Evolutionary conservation across 257 asterid species (phyloP), one percentile per base, ranked within the genome.

Genomic region (Vinca minor): DNA sequence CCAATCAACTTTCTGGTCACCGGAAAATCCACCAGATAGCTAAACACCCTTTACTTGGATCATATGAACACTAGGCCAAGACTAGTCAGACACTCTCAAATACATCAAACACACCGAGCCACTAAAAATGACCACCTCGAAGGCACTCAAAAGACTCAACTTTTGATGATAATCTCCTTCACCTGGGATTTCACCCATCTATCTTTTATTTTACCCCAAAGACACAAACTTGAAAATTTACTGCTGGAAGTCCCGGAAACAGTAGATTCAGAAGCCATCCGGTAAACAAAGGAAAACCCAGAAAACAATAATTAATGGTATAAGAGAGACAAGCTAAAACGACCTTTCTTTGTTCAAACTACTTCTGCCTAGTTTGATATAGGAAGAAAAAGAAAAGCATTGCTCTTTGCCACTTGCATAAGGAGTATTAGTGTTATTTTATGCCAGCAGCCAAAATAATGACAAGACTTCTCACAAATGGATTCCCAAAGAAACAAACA

Each of bases 131-230:
- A 41, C 50, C 64, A 46, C 21, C 56, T 34, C 35, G 2, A 28
- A 35, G 45, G 65, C 54, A 26, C 34, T 44, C 23, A 44, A 61
- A n/a, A 62, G 54, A 23, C 59, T 14, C 47, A 23, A 60, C 9
- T 46, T 66, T 45, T 31, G 46, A 56, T 39, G 52, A 49, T 25
- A 69, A 69, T 53, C 71, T 73, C 65, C 76, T 32, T 62, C 59
- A 58, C 31, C 63, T 26, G 53, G 21, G 34, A 48, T 47, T n/a
- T 64, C n/a, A 28, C 56, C 55, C 45, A n/a, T 7, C 46, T 8
- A 34, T 11, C 9, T 61, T 69, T 66, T 38, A 61, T 63, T 29
- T 46, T 46, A 50, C 73, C 15, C 29, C 20, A 15, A 31, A 17
- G 42, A 12, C 62, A 10, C 20, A 28, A n/a, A 11, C 56, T 41